These are phyloP conservation scores for Aspergillus uvarum DNA, from an alignment of 2,329 filamentous ascomycete species.

Conservation along the genomic window DNA sequence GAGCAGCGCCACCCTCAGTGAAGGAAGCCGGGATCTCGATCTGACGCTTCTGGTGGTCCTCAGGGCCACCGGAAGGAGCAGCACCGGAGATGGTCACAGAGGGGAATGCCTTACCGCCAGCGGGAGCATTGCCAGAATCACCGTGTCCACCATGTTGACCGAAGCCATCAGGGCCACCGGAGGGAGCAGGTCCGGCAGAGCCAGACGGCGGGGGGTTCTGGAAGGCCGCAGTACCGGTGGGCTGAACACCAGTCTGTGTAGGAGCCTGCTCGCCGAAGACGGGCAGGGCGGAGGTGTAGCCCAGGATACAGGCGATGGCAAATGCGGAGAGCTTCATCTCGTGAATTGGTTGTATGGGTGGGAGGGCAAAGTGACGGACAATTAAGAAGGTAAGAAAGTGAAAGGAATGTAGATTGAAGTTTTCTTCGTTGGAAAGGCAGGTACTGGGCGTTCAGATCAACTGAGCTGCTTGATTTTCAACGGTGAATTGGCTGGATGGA, in stretches of 20 bases:
- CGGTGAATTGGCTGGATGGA: neutral
- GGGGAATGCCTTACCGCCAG: neutral
- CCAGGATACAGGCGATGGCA: neutral
- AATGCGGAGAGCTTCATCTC: constrained; percentile 2
- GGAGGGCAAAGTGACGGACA: neutral
- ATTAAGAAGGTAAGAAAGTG: neutral
- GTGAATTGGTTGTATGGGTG: neutral
- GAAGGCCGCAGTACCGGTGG: constrained; percentile 1
- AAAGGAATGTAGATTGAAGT: neutral
- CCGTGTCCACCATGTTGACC: neutral
- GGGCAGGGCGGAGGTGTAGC: constrained; percentile 7
- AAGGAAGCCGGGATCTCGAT: too few relatives aligned
- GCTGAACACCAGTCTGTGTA: neutral
- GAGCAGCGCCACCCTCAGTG: too few relatives aligned
- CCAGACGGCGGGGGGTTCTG: constrained; percentile 2
- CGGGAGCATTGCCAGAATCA: neutral
- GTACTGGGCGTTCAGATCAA: neutral
- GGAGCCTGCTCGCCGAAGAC: neutral
- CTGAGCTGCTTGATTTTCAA: neutral
- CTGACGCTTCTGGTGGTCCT: too few relatives aligned
- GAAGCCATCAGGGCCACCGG: neutral
- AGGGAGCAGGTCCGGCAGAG: neutral
- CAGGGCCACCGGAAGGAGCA: neutral
- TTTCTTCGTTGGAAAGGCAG: neutral
- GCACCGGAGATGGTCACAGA: neutral